Percentiles rank a stretch among this genome's conserved stretches.
Evolutionary conservation across 2,329 filamentous ascomycete genomes (phyloP).

Genomic region (Chaetomium olivaceum): DNA sequence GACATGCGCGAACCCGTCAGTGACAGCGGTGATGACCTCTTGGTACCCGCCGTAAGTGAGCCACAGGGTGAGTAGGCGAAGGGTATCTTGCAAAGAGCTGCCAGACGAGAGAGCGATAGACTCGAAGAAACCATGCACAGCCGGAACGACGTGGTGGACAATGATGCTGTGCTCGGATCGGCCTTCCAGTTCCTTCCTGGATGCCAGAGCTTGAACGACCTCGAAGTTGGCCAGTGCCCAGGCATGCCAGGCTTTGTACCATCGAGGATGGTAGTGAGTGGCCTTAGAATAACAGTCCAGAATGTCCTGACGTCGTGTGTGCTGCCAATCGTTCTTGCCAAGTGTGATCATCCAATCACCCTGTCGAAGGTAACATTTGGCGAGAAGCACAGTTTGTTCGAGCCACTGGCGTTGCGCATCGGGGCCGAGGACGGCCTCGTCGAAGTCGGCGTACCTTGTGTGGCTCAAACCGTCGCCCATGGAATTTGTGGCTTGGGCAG

Average conservation of each 20-base stretch:
- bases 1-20: slow-evolving; percentile 86
- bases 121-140: slow-evolving; percentile 94
- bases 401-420: slow-evolving; percentile 55
- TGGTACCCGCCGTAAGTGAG: slow-evolving; percentile 87
- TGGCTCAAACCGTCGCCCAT: slow-evolving; percentile 40
- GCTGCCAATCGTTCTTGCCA: slow-evolving; percentile 85
- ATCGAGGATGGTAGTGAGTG: slow-evolving; percentile 89
- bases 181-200: slow-evolving; percentile 59
- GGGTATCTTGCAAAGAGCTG: slow-evolving; percentile 92
- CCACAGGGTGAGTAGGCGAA: slow-evolving; percentile 91
- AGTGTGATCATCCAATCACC: slow-evolving; percentile 92
- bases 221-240: slow-evolving; percentile 99
- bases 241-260: slow-evolving; percentile 99
- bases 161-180: slow-evolving; percentile 65
- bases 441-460: slow-evolving; percentile 52
- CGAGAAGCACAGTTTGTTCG: slow-evolving; percentile 71
- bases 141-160: slow-evolving; percentile 87
- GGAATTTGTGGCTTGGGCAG: slow-evolving; percentile 49
- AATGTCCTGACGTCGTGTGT: slow-evolving; percentile 83
- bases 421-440: slow-evolving; percentile 50
- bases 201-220: slow-evolving; percentile 80
- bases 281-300: slow-evolving; percentile 88
- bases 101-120: slow-evolving; percentile 90
- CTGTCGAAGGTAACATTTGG: slow-evolving; percentile 93
- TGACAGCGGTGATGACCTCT: slow-evolving; percentile 86